Conservation (phyloP, 768 basidiomycete genomes). For the Coprinopsis sp. region DNA sequence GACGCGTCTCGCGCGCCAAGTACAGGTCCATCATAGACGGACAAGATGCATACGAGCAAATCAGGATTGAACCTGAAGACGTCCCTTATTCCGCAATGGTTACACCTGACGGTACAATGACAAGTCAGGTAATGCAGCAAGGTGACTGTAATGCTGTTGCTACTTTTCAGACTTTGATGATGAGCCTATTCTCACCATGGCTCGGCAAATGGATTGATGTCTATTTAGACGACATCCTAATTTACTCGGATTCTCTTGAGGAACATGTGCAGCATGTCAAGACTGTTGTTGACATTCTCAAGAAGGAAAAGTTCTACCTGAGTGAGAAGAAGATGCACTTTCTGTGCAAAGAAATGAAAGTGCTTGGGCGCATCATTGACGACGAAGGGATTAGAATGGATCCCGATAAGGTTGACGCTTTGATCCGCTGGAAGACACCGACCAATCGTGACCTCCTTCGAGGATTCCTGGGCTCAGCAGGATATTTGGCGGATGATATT, state of each 20-base stretch:
- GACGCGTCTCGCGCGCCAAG: conserved; percentile 22
- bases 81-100: conserved; percentile 23
- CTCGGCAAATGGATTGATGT: conserved; percentile 7
- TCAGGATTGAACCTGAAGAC: conserved; percentile 24
- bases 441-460: conserved; percentile 11
- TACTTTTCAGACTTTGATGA: conserved; percentile 34
- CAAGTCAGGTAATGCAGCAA: conserved; percentile 30
- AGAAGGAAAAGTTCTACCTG: conserved; percentile 21
- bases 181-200: conserved; percentile 3
- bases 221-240: conserved; percentile 14
- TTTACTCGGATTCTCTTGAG: conserved; percentile 20
- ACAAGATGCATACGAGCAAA: conserved; percentile 40
- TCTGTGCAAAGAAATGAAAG: conserved; percentile 17
- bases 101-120: conserved; percentile 32
- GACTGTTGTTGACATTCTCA: conserved; percentile 19
- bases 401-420: conserved; percentile 28
- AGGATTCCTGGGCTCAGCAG: conserved; percentile 6
- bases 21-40: conserved; percentile 33
- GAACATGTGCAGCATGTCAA: conserved; percentile 28
- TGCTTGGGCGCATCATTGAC: conserved; percentile 31
- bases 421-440: conserved; percentile 22
- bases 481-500: conserved; percentile 18
- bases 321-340: conserved; percentile 8
- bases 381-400: conserved; percentile 33
- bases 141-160: conserved; percentile 21